Evolutionary conservation across 192 early-diverging fungal species (phyloP).

Genomic region (Spinellus fusiger): DNA sequence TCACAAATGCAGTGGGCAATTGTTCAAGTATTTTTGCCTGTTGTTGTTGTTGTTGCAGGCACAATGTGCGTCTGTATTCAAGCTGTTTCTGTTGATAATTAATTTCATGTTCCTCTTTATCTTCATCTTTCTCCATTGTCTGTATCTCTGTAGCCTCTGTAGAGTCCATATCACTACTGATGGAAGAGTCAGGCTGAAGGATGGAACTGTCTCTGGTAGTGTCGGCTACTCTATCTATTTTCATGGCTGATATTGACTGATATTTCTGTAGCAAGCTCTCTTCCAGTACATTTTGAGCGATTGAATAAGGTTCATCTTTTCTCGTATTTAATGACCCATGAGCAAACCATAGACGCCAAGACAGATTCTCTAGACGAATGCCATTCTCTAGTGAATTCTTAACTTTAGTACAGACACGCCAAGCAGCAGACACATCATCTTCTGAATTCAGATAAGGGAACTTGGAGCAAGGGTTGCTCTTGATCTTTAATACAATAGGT

Average conservation of each 20-base stretch:
- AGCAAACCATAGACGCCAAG: constrained; percentile 77
- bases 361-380: constrained; percentile 73
- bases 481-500: constrained; percentile 61
- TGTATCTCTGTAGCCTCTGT: neutral
- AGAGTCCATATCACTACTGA: neutral
- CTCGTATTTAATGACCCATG: constrained; percentile 34
- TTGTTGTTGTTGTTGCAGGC: neutral
- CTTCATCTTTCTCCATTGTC: neutral
- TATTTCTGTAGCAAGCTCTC: too few relatives aligned
- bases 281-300: too few relatives aligned
- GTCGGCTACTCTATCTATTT: too few relatives aligned
- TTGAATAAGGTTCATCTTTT: constrained; percentile 5
- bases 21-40: neutral
- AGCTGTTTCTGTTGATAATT: neutral
- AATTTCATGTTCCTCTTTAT: neutral
- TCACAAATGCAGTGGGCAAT: neutral
- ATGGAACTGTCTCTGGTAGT: too few relatives aligned
- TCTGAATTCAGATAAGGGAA: constrained; percentile 63
- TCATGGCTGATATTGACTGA: too few relatives aligned
- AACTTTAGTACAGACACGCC: constrained; percentile 78
- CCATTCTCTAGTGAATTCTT: constrained; percentile 79
- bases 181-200: too few relatives aligned
- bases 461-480: constrained; percentile 43
- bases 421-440: constrained; percentile 70
- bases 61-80: neutral